These are phyloP conservation scores for Pseudogymnoascus sp. DNA, from an alignment of 2,329 filamentous ascomycete species.

Conservation along the genomic window DNA sequence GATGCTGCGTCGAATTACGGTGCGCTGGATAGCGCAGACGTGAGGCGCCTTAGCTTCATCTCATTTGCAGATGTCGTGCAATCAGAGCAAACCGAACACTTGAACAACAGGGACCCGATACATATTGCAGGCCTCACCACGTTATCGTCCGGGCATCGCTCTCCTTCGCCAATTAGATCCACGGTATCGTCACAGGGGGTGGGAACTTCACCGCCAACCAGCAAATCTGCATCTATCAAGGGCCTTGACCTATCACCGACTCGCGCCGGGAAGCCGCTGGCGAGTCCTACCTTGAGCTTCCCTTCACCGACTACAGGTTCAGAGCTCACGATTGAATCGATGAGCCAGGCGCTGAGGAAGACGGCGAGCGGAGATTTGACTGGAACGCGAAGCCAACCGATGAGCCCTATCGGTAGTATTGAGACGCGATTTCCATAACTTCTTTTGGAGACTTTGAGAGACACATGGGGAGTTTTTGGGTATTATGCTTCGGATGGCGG, in stretches of 20 bases:
- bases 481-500: constrained; percentile 2
- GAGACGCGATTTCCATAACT: constrained; percentile 1
- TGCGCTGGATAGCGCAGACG: constrained; percentile 66
- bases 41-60: constrained; percentile 84
- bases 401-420: constrained; percentile 45
- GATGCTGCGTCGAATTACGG: constrained; percentile 70
- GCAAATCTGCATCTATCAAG: constrained; percentile 66
- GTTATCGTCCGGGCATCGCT: constrained; percentile 52
- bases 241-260: constrained; percentile 63
- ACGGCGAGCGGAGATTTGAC: constrained; percentile 76
- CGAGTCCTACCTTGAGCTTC: constrained; percentile 53
- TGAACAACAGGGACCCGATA: constrained; percentile 58
- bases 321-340: constrained; percentile 85
- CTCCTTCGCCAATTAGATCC: constrained; percentile 72
- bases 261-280: constrained; percentile 45
- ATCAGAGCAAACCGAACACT: constrained; percentile 61
- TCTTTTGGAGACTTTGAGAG: background rate
- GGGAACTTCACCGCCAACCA: constrained; percentile 66
- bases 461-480: background rate
- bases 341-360: constrained; percentile 79
- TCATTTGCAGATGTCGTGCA: constrained; percentile 95
- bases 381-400: constrained; percentile 45
- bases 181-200: constrained; percentile 63
- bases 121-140: constrained; percentile 61
- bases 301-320: constrained; percentile 45